Evolutionary conservation across 805 yeast species (phyloP).

Genomic region (Lipomyces sp.): DNA sequence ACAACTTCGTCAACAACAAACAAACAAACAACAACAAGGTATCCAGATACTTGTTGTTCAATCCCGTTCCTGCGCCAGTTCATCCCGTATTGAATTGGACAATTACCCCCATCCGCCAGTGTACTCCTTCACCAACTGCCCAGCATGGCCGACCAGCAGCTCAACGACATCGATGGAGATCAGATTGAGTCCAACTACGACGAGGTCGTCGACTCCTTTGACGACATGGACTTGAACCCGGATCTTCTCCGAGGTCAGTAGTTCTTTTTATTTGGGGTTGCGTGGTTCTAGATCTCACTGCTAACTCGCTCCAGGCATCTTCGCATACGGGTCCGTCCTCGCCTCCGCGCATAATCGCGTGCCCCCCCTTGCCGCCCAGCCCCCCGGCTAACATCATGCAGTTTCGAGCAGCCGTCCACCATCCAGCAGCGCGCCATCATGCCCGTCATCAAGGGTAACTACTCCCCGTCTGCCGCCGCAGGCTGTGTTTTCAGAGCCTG

Average conservation of each 20-base stretch:
- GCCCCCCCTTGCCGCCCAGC: neutral
- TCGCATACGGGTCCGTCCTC: conserved; percentile 28
- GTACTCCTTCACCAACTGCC: neutral
- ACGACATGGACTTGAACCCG: conserved; percentile 70
- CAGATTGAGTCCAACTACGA: conserved; percentile 90
- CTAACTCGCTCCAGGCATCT: conserved; percentile 21
- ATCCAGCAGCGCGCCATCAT: conserved; percentile 96
- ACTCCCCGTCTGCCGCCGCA: neutral
- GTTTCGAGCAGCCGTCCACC: conserved; percentile 95
- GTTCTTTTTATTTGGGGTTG: neutral
- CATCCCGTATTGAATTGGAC: conserved; percentile 1
- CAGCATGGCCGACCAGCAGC: conserved; percentile 29
- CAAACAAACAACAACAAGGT: no score
- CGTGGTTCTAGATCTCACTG: neutral
- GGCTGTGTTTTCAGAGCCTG: neutral
- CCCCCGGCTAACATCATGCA: conserved; percentile 50
- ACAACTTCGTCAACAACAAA: neutral
- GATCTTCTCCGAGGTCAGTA: conserved; percentile 59
- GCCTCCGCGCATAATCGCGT: neutral
- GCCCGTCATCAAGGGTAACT: conserved; percentile 79
- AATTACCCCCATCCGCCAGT: neutral
- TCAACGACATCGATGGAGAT: conserved; percentile 27
- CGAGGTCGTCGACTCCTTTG: conserved; percentile 74
- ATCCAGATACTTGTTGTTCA: neutral
- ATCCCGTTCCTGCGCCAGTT: neutral